Evolutionary conservation across 495 filamentous ascomycete species (phyloP).

Genomic region (Penicillium robsamsonii): DNA sequence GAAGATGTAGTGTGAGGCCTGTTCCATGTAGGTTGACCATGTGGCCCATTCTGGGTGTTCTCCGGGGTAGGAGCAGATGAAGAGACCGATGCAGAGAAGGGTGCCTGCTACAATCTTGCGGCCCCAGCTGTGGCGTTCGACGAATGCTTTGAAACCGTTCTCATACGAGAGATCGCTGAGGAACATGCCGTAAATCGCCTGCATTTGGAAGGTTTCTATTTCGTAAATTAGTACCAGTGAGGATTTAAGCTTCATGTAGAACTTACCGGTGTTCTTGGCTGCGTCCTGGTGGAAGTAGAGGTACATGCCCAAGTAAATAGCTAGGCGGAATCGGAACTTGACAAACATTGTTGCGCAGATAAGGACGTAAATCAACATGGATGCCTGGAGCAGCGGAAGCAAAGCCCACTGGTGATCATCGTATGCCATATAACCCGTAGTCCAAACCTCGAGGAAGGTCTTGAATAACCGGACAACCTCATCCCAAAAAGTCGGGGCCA

Average conservation of each 20-base stretch:
- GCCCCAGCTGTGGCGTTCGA: constrained; percentile 48
- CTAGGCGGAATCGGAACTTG: constrained; percentile 55
- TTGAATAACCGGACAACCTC: constrained; percentile 45
- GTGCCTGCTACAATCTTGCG: constrained; percentile 56
- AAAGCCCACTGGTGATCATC: constrained; percentile 70
- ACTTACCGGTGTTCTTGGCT: constrained; percentile 33
- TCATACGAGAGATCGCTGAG: constrained; percentile 54
- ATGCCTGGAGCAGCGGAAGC: constrained; percentile 57
- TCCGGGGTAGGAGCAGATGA: constrained; percentile 63
- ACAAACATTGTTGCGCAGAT: constrained; percentile 58
- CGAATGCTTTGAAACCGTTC: constrained; percentile 17
- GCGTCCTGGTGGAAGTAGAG: constrained; percentile 54
- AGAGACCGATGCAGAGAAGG: constrained; percentile 62
- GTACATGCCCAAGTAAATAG: constrained; percentile 49
- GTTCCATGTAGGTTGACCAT: constrained; percentile 56
- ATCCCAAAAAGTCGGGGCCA: constrained; percentile 36
- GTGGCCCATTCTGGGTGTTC: constrained; percentile 54
- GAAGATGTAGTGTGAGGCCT: constrained; percentile 51
- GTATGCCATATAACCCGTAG: constrained; percentile 55
- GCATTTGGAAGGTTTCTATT: constrained; percentile 52
- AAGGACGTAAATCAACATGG: constrained; percentile 60
- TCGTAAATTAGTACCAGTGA: not conserved
- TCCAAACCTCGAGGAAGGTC: constrained; percentile 58
- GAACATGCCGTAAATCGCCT: constrained; percentile 64
- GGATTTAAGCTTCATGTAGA: no score